These are phyloP conservation scores for Skeletonema marinoi DNA, from an alignment of 108 stramenopile species.

Conservation along the genomic window DNA sequence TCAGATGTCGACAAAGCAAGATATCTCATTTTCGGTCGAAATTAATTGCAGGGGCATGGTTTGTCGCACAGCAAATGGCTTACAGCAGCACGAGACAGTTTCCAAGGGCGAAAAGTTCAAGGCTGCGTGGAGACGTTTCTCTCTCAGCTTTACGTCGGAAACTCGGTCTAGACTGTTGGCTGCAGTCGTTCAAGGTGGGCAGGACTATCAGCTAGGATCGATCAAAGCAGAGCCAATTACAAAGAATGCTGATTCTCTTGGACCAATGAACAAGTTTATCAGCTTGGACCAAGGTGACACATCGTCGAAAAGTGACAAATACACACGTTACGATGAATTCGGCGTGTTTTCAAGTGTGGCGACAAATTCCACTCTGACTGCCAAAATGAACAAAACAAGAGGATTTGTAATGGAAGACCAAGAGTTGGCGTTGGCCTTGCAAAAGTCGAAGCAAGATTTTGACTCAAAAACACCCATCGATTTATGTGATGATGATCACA, in stretches of 20 bases:
- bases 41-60: conserved; percentile 72
- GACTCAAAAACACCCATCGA: neutral
- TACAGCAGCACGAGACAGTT: conserved; percentile 63
- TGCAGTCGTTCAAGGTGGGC: conserved; percentile 69
- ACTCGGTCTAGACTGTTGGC: conserved; percentile 53
- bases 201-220: conserved; percentile 62
- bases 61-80: conserved; percentile 57
- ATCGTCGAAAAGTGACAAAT: conserved; percentile 17
- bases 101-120: conserved; percentile 78
- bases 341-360: conserved; percentile 36
- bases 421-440: conserved; percentile 12
- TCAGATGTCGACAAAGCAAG: neutral
- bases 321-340: conserved; percentile 27
- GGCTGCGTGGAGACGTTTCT: conserved; percentile 71
- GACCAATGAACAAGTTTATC: conserved; percentile 17
- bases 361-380: neutral
- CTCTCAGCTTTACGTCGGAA: conserved; percentile 28
- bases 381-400: neutral
- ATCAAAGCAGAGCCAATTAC: conserved; percentile 26
- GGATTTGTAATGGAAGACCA: neutral
- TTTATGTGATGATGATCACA: neutral
- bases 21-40: conserved; percentile 53
- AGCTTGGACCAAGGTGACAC: neutral
- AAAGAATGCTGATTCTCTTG: neutral
- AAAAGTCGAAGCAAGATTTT: conserved; percentile 26